Conservation (phyloP, 345 rosid species). For the Eucalyptus polyanthemos region DNA sequence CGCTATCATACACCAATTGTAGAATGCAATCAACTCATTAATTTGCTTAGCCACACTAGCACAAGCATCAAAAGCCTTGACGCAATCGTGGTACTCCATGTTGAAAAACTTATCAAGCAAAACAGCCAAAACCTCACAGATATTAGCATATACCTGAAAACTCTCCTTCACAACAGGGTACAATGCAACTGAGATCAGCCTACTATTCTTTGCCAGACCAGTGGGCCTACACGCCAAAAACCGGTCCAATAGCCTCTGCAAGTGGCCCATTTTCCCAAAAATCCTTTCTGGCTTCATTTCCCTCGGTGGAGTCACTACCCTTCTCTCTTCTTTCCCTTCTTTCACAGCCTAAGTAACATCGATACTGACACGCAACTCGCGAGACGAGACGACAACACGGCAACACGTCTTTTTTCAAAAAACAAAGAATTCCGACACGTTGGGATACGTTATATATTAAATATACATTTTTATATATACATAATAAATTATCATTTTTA, state of each 20-base stretch:
- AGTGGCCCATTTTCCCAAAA: conserved; percentile 43
- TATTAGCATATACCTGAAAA: conserved; percentile 53
- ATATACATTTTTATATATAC: no score
- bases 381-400: no score
- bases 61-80: conserved; percentile 62
- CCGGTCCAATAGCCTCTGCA: conserved; percentile 45
- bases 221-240: conserved; percentile 56
- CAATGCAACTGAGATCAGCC: conserved; percentile 54
- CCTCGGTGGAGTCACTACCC: conserved; percentile 32
- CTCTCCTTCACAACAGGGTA: conserved; percentile 68
- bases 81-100: conserved; percentile 55
- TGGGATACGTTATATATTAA: no score
- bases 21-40: conserved; percentile 52
- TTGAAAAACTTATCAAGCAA: conserved; percentile 61
- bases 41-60: conserved; percentile 61
- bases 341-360: no score
- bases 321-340: conserved; percentile 65
- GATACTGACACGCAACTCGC: no score
- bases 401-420: no score
- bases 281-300: conserved; percentile 70
- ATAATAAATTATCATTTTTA: no score
- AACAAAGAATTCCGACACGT: no score
- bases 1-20: conserved; percentile 62
- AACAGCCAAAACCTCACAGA: conserved; percentile 53
- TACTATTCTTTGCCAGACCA: conserved; percentile 49